phyloP scores from a whole-genome alignment of 2,329 filamentous ascomycete species.

The Trichoderma harzianum region DNA sequence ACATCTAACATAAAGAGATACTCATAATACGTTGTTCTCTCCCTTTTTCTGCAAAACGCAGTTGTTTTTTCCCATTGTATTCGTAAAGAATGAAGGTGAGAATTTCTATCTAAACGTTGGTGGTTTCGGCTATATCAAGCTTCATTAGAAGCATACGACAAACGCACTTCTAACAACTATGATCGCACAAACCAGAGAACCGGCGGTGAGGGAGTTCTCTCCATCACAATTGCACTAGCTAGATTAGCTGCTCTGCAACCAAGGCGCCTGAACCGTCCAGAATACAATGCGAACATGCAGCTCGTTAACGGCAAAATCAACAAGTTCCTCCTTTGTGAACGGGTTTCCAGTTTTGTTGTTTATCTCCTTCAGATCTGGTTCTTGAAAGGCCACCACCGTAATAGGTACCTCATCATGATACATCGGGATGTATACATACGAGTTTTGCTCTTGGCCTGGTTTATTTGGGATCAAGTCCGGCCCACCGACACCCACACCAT shows the following conservation, averaged over 20 bases:
- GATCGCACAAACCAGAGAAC: too few relatives aligned
- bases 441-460: constrained; percentile 17
- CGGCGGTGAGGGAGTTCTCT: neutral
- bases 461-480: constrained; percentile 21
- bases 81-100: too few relatives aligned
- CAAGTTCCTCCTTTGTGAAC: constrained; percentile 23
- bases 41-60: too few relatives aligned
- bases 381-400: neutral
- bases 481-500: constrained; percentile 21
- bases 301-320: constrained; percentile 18
- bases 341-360: constrained; percentile 12
- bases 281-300: constrained; percentile 2
- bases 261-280: neutral
- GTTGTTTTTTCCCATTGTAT: too few relatives aligned
- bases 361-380: neutral
- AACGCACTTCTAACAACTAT: too few relatives aligned
- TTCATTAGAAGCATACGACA: too few relatives aligned
- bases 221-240: neutral
- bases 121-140: too few relatives aligned
- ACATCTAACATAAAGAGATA: too few relatives aligned
- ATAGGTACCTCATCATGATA: constrained; percentile 8
- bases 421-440: constrained; percentile 19
- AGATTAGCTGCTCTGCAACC: neutral
- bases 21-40: too few relatives aligned
- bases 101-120: too few relatives aligned